Base-by-base conservation (phyloP, 2,329 filamentous ascomycete genomes). In the Venturia asperata region DNA sequence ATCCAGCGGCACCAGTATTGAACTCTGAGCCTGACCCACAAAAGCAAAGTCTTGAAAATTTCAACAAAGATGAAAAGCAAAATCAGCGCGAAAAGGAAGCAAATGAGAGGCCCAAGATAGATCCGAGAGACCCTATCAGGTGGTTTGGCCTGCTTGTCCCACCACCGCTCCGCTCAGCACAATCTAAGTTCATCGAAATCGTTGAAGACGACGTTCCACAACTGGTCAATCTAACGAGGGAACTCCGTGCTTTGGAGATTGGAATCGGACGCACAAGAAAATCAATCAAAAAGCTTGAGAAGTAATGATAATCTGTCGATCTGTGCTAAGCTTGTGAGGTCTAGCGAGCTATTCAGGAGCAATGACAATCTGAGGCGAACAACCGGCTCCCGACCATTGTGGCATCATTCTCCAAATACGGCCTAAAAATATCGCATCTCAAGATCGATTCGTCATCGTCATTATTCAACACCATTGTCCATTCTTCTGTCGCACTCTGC, bases 211-310 rank as follows among this genome's bases (percentile, higher is more conserved):
- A 87, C 3, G 74, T 92, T 1, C 82, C 85, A 1, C 75, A 76
- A 47, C 76, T 91, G 10, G 81, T 81, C 7, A 81, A 80, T 1
- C 74, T 89, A n/a, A 79, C 81, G 43, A 79, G 79, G 37, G 81
- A 85, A 70, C 85, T 93, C 82, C 78, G 80, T 17, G 76, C 76
- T n/a, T 72, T 90, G 5, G 89, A 92, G 77, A 85, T 87, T 63
- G 83, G 88, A 69, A 85, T 93, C 64, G 80, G 87, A 45, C 78
- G 87, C 66, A 64, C 77, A 62, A 75, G 80, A 68, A 84, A 83
- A 70, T 72, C 74, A 27, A 71, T 81, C 5, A 75, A 75, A 68
- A 80, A 77, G 69, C 68, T 69, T 2, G 73, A 75, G 63, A 66
- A 61, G 21, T 37, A 34, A 58, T 60, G 17, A 19, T 63, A 63